A percentile compares a stretch with the other conserved stretches of the same genome.
Evolutionary conservation across 2,329 filamentous ascomycete species (phyloP).

Genomic region (Penicillium sp.): DNA sequence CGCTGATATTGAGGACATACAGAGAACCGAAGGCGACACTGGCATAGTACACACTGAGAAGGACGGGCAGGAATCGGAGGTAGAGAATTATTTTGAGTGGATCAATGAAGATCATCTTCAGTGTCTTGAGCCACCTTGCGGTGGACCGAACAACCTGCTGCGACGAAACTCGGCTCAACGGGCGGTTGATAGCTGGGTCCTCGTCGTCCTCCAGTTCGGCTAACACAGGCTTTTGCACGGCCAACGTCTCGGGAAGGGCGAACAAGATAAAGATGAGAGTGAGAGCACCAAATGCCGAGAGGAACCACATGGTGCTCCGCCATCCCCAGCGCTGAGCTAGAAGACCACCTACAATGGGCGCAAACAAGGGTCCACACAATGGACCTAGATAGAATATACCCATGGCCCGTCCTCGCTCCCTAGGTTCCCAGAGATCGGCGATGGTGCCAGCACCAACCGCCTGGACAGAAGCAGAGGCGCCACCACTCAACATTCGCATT

Average conservation of each 20-base stretch:
- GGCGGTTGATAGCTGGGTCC: conserved; percentile 24
- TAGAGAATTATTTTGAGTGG: conserved; percentile 69
- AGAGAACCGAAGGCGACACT: conserved; percentile 72
- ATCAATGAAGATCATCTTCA: conserved; percentile 66
- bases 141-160: conserved; percentile 59
- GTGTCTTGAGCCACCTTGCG: conserved; percentile 52
- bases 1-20: conserved; percentile 74
- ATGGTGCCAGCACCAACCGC: conserved; percentile 81
- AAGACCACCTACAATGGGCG: conserved; percentile 73
- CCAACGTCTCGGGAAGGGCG: conserved; percentile 46
- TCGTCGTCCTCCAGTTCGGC: conserved; percentile 29
- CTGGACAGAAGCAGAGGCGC: conserved; percentile 75
- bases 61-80: conserved; percentile 70
- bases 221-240: conserved; percentile 28
- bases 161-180: conserved; percentile 56
- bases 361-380: conserved; percentile 68
- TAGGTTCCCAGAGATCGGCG: conserved; percentile 73
- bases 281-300: conserved; percentile 64
- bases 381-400: conserved; percentile 79
- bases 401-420: conserved; percentile 75
- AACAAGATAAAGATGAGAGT: conserved; percentile 43
- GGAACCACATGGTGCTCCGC: conserved; percentile 76
- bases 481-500: conserved; percentile 71
- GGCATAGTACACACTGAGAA: conserved; percentile 70
- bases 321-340: conserved; percentile 69